phyloP scores from a whole-genome alignment of 306 rosid species.

The Vigna unguiculata region DNA sequence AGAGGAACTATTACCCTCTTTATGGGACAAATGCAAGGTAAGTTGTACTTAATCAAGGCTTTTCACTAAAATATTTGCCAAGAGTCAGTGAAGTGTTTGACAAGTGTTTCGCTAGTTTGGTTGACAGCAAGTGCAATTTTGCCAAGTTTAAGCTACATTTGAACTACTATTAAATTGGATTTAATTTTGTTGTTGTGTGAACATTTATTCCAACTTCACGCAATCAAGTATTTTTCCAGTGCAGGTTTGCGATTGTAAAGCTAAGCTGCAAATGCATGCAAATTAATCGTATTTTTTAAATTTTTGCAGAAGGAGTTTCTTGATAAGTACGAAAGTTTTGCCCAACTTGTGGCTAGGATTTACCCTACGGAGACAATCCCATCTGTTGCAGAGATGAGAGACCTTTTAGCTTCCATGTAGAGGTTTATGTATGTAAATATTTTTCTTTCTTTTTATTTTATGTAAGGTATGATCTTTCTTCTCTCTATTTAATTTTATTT shows the following conservation, averaged over 20 bases:
- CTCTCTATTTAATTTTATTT: slow-evolving; percentile 54
- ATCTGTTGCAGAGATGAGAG: slow-evolving; percentile 80
- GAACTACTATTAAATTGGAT: slow-evolving; percentile 17
- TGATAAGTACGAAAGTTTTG: slow-evolving; percentile 93
- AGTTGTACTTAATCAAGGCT: slow-evolving; percentile 24
- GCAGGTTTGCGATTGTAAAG: slow-evolving; percentile 8
- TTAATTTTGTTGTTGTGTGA: neutral
- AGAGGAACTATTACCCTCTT: slow-evolving; percentile 90
- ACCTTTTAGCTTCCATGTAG: slow-evolving; percentile 81
- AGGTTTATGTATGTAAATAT: slow-evolving; percentile 31
- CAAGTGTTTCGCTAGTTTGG: slow-evolving; percentile 13
- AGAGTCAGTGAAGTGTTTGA: slow-evolving; percentile 19
- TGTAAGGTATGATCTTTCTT: slow-evolving; percentile 40
- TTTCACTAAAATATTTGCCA: slow-evolving; percentile 9
- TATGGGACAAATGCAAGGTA: slow-evolving; percentile 99
- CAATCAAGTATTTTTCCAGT: neutral
- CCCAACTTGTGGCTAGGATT: slow-evolving; percentile 84
- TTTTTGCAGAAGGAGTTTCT: slow-evolving; percentile 91
- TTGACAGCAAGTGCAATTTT: slow-evolving; percentile 1
- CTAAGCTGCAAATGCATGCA: neutral
- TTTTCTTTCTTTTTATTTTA: slow-evolving; percentile 33
- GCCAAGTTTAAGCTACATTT: neutral
- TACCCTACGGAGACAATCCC: slow-evolving; percentile 79
- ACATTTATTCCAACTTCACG: neutral
- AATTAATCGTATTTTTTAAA: slow-evolving; percentile 37